phyloP scores from a whole-genome alignment of 2,329 filamentous ascomycete genomes.

The Penicillium italicum region DNA sequence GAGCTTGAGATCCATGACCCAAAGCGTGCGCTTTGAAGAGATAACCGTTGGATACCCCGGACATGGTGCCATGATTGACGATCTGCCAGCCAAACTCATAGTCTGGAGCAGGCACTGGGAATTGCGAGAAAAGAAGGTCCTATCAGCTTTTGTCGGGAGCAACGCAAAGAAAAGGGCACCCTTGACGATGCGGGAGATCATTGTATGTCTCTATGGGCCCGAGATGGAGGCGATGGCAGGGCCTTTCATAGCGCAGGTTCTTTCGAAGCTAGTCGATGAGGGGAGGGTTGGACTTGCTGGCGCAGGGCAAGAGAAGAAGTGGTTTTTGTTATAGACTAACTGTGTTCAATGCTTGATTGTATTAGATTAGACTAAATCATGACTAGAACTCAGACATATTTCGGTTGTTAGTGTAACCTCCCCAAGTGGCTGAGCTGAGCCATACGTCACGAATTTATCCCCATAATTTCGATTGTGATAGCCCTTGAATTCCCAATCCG shows the following conservation, averaged over 20 bases:
- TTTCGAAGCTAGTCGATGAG: conserved; percentile 2
- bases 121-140: background rate
- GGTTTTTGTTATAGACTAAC: background rate
- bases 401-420: background rate
- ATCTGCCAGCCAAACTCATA: background rate
- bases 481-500: no score
- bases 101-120: conserved; percentile 5
- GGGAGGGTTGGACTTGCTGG: background rate
- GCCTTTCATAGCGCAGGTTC: background rate
- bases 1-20: conserved; percentile 1
- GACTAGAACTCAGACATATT: no score
- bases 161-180: background rate
- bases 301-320: conserved; percentile 1
- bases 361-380: background rate
- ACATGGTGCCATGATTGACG: conserved; percentile 5
- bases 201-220: background rate
- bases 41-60: conserved; percentile 5
- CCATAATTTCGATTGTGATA: background rate
- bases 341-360: background rate
- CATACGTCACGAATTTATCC: background rate
- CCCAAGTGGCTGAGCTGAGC: background rate
- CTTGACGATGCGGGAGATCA: background rate
- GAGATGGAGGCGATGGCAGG: background rate
- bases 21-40: background rate
- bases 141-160: background rate